Conservation (phyloP, 2,329 filamentous ascomycete species). For the Orbilia quercus region DNA sequence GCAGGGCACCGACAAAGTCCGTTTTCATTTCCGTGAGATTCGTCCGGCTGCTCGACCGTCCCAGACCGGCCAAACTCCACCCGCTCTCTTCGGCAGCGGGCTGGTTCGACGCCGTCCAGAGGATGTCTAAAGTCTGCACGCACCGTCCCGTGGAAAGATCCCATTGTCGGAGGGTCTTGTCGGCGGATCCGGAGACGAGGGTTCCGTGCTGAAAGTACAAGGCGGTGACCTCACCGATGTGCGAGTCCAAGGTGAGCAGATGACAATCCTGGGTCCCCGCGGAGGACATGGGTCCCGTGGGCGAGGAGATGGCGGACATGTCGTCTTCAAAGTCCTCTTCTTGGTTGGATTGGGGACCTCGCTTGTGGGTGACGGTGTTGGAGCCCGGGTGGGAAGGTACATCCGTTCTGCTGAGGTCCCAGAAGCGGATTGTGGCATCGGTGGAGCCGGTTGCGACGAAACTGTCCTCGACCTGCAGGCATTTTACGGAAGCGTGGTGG, state of each 20-base stretch:
- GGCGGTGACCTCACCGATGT: constrained; percentile 93
- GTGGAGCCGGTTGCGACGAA: constrained; percentile 93
- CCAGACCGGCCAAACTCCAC: constrained; percentile 67
- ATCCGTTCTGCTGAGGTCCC: constrained; percentile 89
- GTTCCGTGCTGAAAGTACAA: constrained; percentile 89
- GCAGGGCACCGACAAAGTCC: constrained; percentile 92
- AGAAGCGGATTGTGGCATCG: constrained; percentile 92
- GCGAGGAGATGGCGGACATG: constrained; percentile 58
- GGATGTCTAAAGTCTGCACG: constrained; percentile 94
- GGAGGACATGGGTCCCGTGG: constrained; percentile 38
- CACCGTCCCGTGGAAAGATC: constrained; percentile 97
- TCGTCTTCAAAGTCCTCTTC: constrained; percentile 66
- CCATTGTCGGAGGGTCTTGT: constrained; percentile 98
- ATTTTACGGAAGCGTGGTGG: constrained; percentile 90
- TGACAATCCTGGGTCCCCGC: constrained; percentile 90
- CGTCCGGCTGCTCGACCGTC: constrained; percentile 68
- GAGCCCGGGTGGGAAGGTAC: constrained; percentile 58
- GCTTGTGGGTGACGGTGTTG: constrained; percentile 62
- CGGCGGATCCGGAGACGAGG: constrained; percentile 92
- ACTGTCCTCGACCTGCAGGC: constrained; percentile 94
- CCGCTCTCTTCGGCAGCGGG: constrained; percentile 71
- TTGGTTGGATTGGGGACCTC: constrained; percentile 64
- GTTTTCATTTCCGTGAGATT: constrained; percentile 75
- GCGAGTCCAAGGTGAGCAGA: constrained; percentile 86
- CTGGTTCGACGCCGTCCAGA: constrained; percentile 90